Conservation (phyloP, 176 grass and related monocot genomes). For the Raddia guianensis region DNA sequence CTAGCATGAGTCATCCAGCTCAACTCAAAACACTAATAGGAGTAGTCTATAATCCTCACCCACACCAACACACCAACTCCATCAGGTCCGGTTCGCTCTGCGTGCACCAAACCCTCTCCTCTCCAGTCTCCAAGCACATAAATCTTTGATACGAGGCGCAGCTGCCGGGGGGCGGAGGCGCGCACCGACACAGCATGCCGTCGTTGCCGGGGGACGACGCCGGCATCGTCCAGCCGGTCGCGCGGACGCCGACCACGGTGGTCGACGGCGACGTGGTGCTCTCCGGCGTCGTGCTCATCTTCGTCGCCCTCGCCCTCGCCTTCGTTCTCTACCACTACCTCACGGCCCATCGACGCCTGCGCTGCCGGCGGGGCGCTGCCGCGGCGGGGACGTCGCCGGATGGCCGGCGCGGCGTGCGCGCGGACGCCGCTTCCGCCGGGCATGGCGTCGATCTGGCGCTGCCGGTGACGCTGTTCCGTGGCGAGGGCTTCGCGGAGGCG, state of each 20-base stretch:
- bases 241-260: slow-evolving; percentile 19
- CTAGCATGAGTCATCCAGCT: background rate
- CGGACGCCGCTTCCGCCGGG: background rate
- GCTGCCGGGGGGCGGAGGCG: background rate
- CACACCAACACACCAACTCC: slow-evolving; percentile 46
- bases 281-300: slow-evolving; percentile 36
- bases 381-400: background rate
- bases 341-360: background rate
- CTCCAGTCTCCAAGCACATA: background rate
- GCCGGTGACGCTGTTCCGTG: slow-evolving; percentile 39
- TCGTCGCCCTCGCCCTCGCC: slow-evolving; percentile 31
- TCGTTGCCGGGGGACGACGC: slow-evolving; percentile 12
- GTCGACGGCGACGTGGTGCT: slow-evolving; percentile 44
- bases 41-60: background rate
- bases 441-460: slow-evolving; percentile 32
- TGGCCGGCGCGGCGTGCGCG: background rate
- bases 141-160: slow-evolving; percentile 14
- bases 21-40: slow-evolving; percentile 28
- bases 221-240: background rate
- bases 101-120: slow-evolving; percentile 42
- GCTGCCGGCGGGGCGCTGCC: background rate
- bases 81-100: background rate
- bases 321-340: slow-evolving; percentile 49
- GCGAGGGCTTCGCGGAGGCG: slow-evolving; percentile 42
- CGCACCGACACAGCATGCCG: slow-evolving; percentile 25